These are phyloP conservation scores for Anisodus tanguticus DNA, from an alignment of 257 asterid genomes.

Conservation along the genomic window DNA sequence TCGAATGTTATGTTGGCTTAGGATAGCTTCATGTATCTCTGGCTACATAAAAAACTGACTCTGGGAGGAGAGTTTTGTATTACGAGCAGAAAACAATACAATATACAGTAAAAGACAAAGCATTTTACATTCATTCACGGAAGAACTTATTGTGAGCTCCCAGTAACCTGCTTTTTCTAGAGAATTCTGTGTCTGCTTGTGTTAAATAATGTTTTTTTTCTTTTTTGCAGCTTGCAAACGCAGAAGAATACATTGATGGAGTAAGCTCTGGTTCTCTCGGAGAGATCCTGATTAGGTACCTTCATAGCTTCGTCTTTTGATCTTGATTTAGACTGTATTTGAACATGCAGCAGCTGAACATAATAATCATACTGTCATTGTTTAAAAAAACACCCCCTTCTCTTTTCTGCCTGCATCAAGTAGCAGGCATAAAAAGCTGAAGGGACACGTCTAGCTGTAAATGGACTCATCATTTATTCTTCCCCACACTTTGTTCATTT, in stretches of 20 bases:
- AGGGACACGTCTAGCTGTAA: background rate
- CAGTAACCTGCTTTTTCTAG: background rate
- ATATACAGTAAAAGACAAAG: background rate
- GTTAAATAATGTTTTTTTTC: background rate
- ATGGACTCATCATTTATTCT: background rate
- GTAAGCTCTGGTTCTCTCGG: constrained; percentile 89
- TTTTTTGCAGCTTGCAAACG: constrained; percentile 79
- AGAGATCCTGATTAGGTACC: constrained; percentile 78
- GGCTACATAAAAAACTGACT: background rate
- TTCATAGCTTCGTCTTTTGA: background rate
- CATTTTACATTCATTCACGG: background rate
- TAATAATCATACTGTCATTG: background rate
- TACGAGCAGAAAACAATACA: background rate
- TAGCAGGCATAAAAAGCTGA: background rate
- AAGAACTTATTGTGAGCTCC: background rate
- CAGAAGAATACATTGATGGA: constrained; percentile 91
- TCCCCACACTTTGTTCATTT: background rate
- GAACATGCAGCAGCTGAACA: background rate
- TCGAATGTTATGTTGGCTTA: background rate
- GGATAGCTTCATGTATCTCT: background rate
- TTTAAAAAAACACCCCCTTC: background rate
- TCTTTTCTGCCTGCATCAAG: background rate
- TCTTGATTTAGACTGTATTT: background rate
- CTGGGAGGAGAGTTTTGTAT: background rate
- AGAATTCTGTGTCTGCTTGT: background rate